Evolutionary conservation across 2,329 filamentous ascomycete species (phyloP).

Genomic region (Aulographum hederae): DNA sequence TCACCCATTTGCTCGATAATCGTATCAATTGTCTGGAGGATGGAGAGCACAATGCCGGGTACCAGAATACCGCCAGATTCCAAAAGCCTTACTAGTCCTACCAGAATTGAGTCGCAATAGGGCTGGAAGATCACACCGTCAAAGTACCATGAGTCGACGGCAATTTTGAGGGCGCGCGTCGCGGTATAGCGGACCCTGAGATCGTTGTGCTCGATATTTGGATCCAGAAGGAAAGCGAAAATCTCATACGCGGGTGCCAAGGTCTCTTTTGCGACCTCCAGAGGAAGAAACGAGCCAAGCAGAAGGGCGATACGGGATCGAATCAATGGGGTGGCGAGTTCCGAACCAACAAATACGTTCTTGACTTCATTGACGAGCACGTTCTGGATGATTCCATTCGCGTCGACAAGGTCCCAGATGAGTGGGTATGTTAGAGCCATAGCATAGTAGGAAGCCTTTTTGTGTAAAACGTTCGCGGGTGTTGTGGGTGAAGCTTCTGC

Average conservation of each 20-base stretch:
- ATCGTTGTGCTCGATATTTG: slow-evolving; percentile 64
- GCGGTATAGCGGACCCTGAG: slow-evolving; percentile 83
- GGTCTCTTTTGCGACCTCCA: slow-evolving; percentile 52
- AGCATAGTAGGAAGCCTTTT: slow-evolving; percentile 88
- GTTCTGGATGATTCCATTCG: slow-evolving; percentile 58
- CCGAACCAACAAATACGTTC: slow-evolving; percentile 45
- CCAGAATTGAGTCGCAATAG: too few relatives aligned
- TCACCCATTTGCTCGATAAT: slow-evolving; percentile 69
- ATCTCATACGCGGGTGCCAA: slow-evolving; percentile 69
- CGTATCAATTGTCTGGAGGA: slow-evolving; percentile 71
- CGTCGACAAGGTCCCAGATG: slow-evolving; percentile 52
- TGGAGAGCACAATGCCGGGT: too few relatives aligned
- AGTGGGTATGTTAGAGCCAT: slow-evolving; percentile 72
- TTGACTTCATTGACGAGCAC: slow-evolving; percentile 69
- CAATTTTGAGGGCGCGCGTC: slow-evolving; percentile 61
- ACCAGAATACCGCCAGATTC: too few relatives aligned
- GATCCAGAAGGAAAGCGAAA: slow-evolving; percentile 69
- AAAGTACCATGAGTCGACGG: slow-evolving; percentile 77
- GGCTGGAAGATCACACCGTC: slow-evolving; percentile 54
- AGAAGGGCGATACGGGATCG: slow-evolving; percentile 77
- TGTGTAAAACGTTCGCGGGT: slow-evolving; percentile 57
- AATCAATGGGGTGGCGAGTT: too few relatives aligned
- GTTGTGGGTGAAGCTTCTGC: slow-evolving; percentile 23
- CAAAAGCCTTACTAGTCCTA: too few relatives aligned
- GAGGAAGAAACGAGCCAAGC: slow-evolving; percentile 72